Percentiles rank a stretch among this genome's conserved stretches.
Conservation (phyloP, 2,329 filamentous ascomycete species). For the Botrytis squamosa region DNA sequence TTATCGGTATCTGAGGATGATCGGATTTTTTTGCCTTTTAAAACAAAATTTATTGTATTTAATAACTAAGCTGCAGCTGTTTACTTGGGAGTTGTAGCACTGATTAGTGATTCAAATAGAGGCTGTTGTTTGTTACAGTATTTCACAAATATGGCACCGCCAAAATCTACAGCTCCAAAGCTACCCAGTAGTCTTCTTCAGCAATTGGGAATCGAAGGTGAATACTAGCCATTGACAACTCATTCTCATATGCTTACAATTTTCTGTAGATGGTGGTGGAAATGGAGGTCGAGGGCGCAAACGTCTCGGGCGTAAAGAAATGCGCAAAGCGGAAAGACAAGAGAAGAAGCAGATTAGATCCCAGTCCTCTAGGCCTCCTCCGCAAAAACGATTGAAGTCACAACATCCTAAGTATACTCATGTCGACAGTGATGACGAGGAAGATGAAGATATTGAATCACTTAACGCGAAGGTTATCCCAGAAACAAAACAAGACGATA, state of each 20-base stretch:
- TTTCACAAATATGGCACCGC: constrained; percentile 30
- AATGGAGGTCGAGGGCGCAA: constrained; percentile 30
- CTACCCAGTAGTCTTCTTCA: constrained; percentile 47
- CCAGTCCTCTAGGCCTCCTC: constrained; percentile 31
- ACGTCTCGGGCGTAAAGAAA: constrained; percentile 37
- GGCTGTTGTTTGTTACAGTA: not conserved
- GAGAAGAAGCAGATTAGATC: constrained; percentile 34
- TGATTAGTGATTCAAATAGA: not conserved
- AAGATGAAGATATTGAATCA: constrained; percentile 14
- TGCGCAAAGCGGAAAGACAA: constrained; percentile 37
- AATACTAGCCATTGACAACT: constrained; percentile 5
- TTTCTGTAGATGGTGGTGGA: constrained; percentile 1
- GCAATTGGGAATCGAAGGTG: constrained; percentile 44
- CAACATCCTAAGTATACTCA: constrained; percentile 23
- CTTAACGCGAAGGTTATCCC: constrained; percentile 7
- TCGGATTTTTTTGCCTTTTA: not conserved
- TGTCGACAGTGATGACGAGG: constrained; percentile 7
- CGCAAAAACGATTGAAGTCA: constrained; percentile 33
- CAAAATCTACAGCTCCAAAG: constrained; percentile 42
- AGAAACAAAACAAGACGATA: constrained; percentile 12
- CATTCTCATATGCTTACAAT: constrained; percentile 14
- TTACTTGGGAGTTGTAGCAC: not conserved
- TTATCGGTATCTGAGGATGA: constrained; percentile 1
- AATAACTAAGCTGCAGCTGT: not conserved
- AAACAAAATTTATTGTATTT: not conserved